Conservation (phyloP, 164 flowering plant genomes). For the Aristolochia contorta region DNA sequence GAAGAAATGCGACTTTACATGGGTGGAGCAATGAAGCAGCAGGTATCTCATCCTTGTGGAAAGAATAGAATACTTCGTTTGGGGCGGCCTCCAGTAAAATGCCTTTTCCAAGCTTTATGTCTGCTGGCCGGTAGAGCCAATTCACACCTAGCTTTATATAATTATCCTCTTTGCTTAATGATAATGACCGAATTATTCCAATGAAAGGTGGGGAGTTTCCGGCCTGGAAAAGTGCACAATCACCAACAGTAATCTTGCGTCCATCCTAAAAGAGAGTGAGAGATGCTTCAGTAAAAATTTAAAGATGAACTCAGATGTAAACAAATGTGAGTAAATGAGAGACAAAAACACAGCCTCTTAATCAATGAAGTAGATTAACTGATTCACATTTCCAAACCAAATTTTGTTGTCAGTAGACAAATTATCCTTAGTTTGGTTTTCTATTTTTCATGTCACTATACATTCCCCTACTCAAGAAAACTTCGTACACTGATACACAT, state of each 20-base stretch:
- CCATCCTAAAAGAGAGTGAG: slow-evolving; percentile 46
- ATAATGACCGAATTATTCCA: slow-evolving; percentile 63
- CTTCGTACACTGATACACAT: too few species aligned
- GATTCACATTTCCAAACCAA: too few species aligned
- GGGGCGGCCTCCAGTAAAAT: slow-evolving; percentile 67
- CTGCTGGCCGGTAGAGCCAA: slow-evolving; percentile 92
- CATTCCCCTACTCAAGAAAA: too few species aligned
- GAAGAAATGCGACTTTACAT: slow-evolving; percentile 96
- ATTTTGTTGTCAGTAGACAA: too few species aligned
- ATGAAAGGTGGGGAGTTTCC: slow-evolving; percentile 73
- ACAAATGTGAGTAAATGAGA: not conserved
- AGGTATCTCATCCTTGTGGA: slow-evolving; percentile 82
- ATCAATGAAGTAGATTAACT: too few species aligned
- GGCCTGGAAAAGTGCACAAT: slow-evolving; percentile 89
- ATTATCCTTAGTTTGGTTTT: too few species aligned
- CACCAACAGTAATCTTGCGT: slow-evolving; percentile 77
- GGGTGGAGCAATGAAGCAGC: slow-evolving; percentile 96
- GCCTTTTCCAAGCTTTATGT: slow-evolving; percentile 79
- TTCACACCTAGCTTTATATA: slow-evolving; percentile 44
- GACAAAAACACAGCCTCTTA: too few species aligned
- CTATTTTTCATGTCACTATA: too few species aligned
- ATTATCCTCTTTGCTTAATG: slow-evolving; percentile 30
- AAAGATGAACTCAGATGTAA: not conserved
- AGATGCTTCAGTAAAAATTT: too few species aligned
- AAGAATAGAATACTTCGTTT: slow-evolving; percentile 89